Conservation (phyloP, 148 eudicot genomes). For the Persicaria tinctoria region DNA sequence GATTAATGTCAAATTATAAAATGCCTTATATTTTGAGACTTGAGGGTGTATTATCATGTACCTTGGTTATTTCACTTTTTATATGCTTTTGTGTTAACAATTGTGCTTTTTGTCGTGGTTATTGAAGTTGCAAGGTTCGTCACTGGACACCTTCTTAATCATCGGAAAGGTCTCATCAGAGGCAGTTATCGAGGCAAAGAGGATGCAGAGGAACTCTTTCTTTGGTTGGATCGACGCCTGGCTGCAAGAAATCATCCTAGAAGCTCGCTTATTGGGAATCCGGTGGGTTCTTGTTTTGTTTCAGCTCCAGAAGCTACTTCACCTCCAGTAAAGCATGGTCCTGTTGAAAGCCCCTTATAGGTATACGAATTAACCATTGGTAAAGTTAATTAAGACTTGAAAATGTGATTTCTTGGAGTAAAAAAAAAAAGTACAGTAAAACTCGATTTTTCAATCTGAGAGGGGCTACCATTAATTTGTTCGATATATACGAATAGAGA, state of each 20-base stretch:
- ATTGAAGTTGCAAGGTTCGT: constrained; percentile 58
- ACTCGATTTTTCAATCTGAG: background rate
- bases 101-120: background rate
- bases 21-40: no score
- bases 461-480: background rate
- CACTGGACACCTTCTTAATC: constrained; percentile 75
- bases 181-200: constrained; percentile 65
- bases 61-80: background rate
- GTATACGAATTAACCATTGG: background rate
- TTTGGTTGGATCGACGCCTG: constrained; percentile 44
- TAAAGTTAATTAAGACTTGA: background rate
- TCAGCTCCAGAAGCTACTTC: constrained; percentile 20
- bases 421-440: background rate
- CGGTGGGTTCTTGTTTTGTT: constrained; percentile 65
- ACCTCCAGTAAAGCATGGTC: constrained; percentile 27
- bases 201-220: constrained; percentile 39
- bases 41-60: no score
- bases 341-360: constrained; percentile 17
- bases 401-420: background rate
- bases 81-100: background rate
- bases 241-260: constrained; percentile 48
- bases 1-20: no score
- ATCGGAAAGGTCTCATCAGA: constrained; percentile 90
- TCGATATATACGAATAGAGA: background rate
- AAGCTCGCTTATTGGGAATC: constrained; percentile 64